Evolutionary conservation across 1,139 yeast species (phyloP).

Genomic region (Scheffersomyces quercinus): DNA sequence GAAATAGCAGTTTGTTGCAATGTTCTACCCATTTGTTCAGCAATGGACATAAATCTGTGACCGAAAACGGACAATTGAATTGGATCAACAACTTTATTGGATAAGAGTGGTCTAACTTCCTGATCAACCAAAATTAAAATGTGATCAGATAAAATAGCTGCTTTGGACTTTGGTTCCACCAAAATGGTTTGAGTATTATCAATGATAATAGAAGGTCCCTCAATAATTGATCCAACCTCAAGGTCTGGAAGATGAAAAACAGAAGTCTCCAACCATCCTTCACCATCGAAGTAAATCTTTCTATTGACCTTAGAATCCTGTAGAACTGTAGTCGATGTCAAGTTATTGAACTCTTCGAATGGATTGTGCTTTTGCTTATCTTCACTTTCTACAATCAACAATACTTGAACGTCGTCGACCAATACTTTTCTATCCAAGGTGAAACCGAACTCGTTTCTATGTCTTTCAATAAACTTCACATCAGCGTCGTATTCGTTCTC

Average conservation of each 20-base stretch:
- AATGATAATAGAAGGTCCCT: conserved; percentile 82
- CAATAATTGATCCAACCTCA: conserved; percentile 50
- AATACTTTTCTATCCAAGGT: conserved; percentile 51
- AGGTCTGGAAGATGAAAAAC: conserved; percentile 54
- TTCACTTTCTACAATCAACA: conserved; percentile 31
- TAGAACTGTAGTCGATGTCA: conserved; percentile 6
- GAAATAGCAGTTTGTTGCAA: conserved; percentile 79
- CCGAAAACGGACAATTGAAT: conserved; percentile 76
- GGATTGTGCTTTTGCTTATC: conserved; percentile 35
- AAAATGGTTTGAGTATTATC: conserved; percentile 88
- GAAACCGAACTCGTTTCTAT: conserved; percentile 42
- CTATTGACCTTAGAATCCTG: conserved; percentile 9
- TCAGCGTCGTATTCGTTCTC: conserved; percentile 25
- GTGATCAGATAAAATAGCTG: conserved; percentile 60
- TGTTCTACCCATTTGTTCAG: conserved; percentile 87
- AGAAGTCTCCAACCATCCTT: conserved; percentile 52
- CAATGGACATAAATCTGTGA: conserved; percentile 84
- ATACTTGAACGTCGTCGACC: conserved; percentile 80
- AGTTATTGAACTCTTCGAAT: conserved; percentile 26
- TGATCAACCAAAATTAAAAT: conserved; percentile 44
- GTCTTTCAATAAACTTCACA: conserved; percentile 30
- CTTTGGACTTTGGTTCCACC: conserved; percentile 70
- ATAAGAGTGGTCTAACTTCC: conserved; percentile 23
- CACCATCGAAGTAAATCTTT: conserved; percentile 31
- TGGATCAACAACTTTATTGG: conserved; percentile 55